These are phyloP conservation scores for Mucor ambiguus DNA, from an alignment of 371 early-diverging fungal genomes.

Conservation along the genomic window DNA sequence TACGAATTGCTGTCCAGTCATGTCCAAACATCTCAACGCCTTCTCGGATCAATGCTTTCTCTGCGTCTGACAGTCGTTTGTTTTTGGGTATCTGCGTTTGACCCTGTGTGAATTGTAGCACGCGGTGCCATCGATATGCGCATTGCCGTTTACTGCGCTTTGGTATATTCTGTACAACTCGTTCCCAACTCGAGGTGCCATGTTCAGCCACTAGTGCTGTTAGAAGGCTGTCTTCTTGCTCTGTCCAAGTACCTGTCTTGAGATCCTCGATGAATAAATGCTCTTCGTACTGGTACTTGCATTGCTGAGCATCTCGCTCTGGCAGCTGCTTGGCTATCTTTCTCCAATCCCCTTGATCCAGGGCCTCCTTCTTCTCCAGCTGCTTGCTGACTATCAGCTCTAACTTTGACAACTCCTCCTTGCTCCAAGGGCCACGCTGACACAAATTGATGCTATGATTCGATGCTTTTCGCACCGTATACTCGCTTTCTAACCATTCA, in stretches of 20 bases:
- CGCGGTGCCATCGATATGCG: constrained; percentile 26
- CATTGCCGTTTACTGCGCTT: constrained; percentile 25
- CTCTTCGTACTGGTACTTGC: constrained; percentile 21
- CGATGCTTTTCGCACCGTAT: not conserved
- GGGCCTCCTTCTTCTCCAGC: not conserved
- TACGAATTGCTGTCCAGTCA: constrained; percentile 42
- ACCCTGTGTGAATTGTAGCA: not conserved
- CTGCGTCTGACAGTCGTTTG: constrained; percentile 27
- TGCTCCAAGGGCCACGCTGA: constrained; percentile 21
- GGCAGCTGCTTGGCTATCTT: constrained; percentile 10
- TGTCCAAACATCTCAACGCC: constrained; percentile 48
- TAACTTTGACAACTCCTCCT: constrained; percentile 16
- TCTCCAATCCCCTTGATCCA: constrained; percentile 18
- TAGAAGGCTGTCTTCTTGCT: constrained; percentile 28
- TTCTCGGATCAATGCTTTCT: constrained; percentile 33
- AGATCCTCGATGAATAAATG: not conserved
- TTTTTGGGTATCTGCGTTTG: not conserved
- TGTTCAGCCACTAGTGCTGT: constrained; percentile 7
- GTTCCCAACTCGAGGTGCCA: constrained; percentile 18
- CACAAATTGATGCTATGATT: constrained; percentile 2
- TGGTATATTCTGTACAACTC: constrained; percentile 13
- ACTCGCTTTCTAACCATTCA: constrained; percentile 15
- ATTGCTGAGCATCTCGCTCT: constrained; percentile 20
- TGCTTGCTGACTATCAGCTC: constrained; percentile 2
- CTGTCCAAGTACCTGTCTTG: constrained; percentile 18